A percentile compares a stretch with the other conserved stretches of the same genome.
Conservation (phyloP, 768 basidiomycete genomes). For the Ramaria sp. region DNA sequence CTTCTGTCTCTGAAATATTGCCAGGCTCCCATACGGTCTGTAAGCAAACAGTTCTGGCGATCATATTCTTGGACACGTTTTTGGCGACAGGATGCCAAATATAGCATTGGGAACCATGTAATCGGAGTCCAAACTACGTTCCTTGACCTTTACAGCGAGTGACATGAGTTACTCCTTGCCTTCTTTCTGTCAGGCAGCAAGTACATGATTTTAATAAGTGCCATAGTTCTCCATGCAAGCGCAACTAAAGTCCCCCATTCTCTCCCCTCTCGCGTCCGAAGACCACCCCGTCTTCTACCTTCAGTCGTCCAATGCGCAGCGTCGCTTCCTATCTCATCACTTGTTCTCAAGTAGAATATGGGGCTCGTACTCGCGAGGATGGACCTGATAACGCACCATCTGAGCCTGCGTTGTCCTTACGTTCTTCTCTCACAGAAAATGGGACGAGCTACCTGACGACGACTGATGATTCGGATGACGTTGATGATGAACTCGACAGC, state of each 20-base stretch:
- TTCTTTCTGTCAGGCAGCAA: no score
- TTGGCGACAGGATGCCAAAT: no score
- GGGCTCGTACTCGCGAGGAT: constrained; percentile 35
- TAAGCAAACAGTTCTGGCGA: no score
- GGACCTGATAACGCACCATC: constrained; percentile 16
- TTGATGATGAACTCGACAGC: constrained; percentile 27
- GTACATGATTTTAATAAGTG: neutral
- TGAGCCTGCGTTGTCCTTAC: neutral
- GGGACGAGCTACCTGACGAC: neutral
- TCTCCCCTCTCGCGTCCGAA: constrained; percentile 26
- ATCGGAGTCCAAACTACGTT: no score
- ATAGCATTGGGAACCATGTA: no score
- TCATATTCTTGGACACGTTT: no score
- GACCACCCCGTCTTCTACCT: neutral
- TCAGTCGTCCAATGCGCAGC: constrained; percentile 16
- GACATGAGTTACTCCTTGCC: no score
- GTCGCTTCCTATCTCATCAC: constrained; percentile 53
- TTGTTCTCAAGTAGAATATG: constrained; percentile 57
- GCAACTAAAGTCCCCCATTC: constrained; percentile 10
- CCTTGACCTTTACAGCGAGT: no score
- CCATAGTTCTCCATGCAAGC: neutral
- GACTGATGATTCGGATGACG: neutral
- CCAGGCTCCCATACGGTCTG: no score
- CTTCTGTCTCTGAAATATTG: no score
- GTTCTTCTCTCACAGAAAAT: constrained; percentile 13